Conservation (phyloP, 2,329 filamentous ascomycete species). For the Neofusicoccum cordaticola region DNA sequence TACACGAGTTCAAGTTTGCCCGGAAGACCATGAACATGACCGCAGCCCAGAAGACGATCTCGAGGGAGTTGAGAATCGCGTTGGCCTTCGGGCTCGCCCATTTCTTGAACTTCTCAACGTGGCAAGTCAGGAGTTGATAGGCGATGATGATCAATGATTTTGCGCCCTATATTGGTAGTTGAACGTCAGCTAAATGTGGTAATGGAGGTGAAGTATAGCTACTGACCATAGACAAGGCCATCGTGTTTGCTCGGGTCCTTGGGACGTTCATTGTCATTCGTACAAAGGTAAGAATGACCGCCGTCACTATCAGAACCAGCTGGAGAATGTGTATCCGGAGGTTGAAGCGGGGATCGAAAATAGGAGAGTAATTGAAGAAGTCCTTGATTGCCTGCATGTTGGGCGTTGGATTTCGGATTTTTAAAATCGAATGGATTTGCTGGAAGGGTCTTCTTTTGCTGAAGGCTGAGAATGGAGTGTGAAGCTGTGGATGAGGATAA, state of each 20-base stretch:
- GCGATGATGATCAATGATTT: constrained; percentile 43
- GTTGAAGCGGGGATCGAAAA: background rate
- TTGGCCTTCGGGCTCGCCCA: constrained; percentile 44
- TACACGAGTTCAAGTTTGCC: constrained; percentile 22
- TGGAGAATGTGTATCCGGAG: constrained; percentile 2
- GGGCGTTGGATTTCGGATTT: background rate
- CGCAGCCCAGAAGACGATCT: constrained; percentile 44
- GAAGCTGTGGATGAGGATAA: background rate
- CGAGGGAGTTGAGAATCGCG: constrained; percentile 41
- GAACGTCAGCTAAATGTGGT: background rate
- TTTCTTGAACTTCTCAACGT: constrained; percentile 30
- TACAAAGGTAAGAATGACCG: background rate
- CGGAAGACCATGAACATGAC: constrained; percentile 31
- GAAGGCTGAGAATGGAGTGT: background rate
- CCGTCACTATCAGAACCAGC: background rate
- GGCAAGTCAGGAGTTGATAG: constrained; percentile 42
- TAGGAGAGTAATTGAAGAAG: background rate
- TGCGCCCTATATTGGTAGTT: constrained; percentile 25
- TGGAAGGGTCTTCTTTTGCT: background rate
- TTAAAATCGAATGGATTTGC: background rate
- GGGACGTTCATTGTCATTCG: constrained; percentile 25
- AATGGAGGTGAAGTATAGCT: background rate
- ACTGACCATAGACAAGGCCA: constrained; percentile 26
- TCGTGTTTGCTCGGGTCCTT: constrained; percentile 23
- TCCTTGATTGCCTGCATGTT: background rate